phyloP scores from a whole-genome alignment of 176 grass and related monocot species.

The barley (Hordeum vulgare) region MorexV3_pseudomolecules_assembly NC_058522.1:496219093-496219592 shows the following conservation, averaged over 20 bases:
- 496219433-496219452: slow-evolving; percentile 5
- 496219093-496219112: not conserved
- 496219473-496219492: not conserved
- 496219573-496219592: not conserved
- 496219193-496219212: not conserved
- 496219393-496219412: not conserved
- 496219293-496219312: not conserved
- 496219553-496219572: not conserved
- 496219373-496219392: too few relatives aligned
- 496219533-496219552: slow-evolving; percentile 13
- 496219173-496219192: too few relatives aligned
- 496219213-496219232: not conserved
- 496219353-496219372: too few relatives aligned
- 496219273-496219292: not conserved
- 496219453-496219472: slow-evolving; percentile 23
- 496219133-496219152: not conserved
- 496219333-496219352: too few relatives aligned
- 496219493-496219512: not conserved
- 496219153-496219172: not conserved
- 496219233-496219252: not conserved
- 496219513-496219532: not conserved
- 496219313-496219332: too few relatives aligned
- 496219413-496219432: not conserved
- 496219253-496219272: too few relatives aligned
- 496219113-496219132: not conserved